Evolutionary conservation across 176 grass and related monocot species (phyloP).

Genomic region (Triticum aestivum): IWGSC_CS_RefSeq_v2.1 NC_057794.1:549155169-549155668

Average conservation of each 20-base stretch:
- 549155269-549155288: conserved; percentile 53
- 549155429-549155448: conserved; percentile 64
- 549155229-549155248: not conserved
- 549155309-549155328: conserved; percentile 35
- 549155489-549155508: conserved; percentile 89
- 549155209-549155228: not conserved
- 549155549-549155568: conserved; percentile 87
- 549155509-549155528: conserved; percentile 85
- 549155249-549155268: not conserved
- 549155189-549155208: too few relatives aligned
- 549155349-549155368: conserved; percentile 4
- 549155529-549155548: conserved; percentile 78
- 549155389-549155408: not conserved
- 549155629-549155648: not conserved
- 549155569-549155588: conserved; percentile 50
- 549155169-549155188: not conserved
- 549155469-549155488: conserved; percentile 78
- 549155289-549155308: too few relatives aligned
- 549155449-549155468: conserved; percentile 98
- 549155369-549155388: not conserved
- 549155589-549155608: too few relatives aligned
- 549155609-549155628: too few relatives aligned
- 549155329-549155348: not conserved
- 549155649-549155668: not conserved
- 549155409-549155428: not conserved